Conservation (phyloP, 345 rosid genomes). For the Carallia brachiata region DNA sequence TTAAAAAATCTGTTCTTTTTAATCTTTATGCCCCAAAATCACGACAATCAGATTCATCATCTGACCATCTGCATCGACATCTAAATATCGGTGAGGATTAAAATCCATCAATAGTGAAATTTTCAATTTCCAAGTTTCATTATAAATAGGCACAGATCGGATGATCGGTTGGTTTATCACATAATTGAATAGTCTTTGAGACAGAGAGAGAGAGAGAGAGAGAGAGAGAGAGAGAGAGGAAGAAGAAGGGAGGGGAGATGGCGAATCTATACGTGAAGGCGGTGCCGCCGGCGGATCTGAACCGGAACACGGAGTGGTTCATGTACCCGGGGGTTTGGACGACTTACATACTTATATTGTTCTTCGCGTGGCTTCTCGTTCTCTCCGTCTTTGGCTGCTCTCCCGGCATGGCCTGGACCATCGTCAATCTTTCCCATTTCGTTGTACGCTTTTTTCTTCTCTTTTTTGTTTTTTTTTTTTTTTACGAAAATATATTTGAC, state of each 20-base stretch:
- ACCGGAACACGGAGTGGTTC: slow-evolving; percentile 90
- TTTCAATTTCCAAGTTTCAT: too few relatives aligned
- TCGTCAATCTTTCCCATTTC: slow-evolving; percentile 73
- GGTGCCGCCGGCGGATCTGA: slow-evolving; percentile 78
- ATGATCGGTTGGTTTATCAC: too few relatives aligned
- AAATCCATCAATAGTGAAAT: too few relatives aligned
- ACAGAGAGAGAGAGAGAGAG: neutral
- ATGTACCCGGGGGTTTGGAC: slow-evolving; percentile 90
- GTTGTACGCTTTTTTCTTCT: slow-evolving; percentile 29
- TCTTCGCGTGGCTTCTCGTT: slow-evolving; percentile 71
- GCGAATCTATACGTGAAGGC: slow-evolving; percentile 65
- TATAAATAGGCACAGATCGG: too few relatives aligned
- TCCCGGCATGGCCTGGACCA: slow-evolving; percentile 84
- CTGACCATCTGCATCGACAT: too few relatives aligned
- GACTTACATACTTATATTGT: slow-evolving; percentile 61
- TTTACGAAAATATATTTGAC: too few relatives aligned
- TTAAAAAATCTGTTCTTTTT: too few relatives aligned
- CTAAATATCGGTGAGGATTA: too few relatives aligned
- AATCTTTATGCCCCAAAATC: too few relatives aligned
- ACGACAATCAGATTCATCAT: too few relatives aligned
- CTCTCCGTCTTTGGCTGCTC: slow-evolving; percentile 65
- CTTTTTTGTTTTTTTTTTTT: neutral
- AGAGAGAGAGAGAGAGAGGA: neutral
- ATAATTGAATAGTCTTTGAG: too few relatives aligned
- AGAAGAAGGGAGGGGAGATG: slow-evolving; percentile 9